These are phyloP conservation scores for Phytophthora litchii DNA, from an alignment of 352 stramenopile genomes.

Conservation along the genomic window DNA sequence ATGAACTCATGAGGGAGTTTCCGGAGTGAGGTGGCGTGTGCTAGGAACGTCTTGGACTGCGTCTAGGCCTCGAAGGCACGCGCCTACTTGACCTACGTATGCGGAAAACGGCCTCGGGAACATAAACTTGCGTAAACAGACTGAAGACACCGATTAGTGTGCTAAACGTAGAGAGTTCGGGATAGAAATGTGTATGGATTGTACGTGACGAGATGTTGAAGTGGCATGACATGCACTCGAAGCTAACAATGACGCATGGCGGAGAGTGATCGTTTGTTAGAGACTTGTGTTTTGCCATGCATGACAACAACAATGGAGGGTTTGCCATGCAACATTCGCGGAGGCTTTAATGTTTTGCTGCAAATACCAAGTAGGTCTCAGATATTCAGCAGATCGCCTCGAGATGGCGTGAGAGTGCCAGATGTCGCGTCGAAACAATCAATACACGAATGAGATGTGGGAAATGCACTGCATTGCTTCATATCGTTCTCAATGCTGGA, in stretches of 20 bases:
- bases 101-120: slow-evolving; percentile 9
- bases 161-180: not conserved
- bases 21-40: slow-evolving; percentile 6
- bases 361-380: not conserved
- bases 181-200: not conserved
- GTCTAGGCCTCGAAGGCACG: slow-evolving; percentile 15
- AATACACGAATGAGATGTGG: not conserved
- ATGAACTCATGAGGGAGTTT: slow-evolving; percentile 30
- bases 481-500: slow-evolving; percentile 14
- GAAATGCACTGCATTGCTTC: slow-evolving; percentile 16
- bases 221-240: slow-evolving; percentile 1
- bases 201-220: not conserved
- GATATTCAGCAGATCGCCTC: not conserved
- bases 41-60: slow-evolving; percentile 15
- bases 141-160: slow-evolving; percentile 15
- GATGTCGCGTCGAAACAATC: too few species aligned
- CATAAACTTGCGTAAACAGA: slow-evolving; percentile 20
- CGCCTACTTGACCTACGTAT: slow-evolving; percentile 14
- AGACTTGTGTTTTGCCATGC: not conserved
- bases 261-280: not conserved
- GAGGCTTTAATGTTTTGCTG: not conserved
- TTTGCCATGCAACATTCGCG: not conserved
- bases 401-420: too few species aligned
- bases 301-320: not conserved
- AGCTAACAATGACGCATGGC: not conserved